Evolutionary conservation across 257 asterid species (phyloP), one percentile per base, ranked within the genome.

Genomic region (Ophiorrhiza pumila): DNA sequence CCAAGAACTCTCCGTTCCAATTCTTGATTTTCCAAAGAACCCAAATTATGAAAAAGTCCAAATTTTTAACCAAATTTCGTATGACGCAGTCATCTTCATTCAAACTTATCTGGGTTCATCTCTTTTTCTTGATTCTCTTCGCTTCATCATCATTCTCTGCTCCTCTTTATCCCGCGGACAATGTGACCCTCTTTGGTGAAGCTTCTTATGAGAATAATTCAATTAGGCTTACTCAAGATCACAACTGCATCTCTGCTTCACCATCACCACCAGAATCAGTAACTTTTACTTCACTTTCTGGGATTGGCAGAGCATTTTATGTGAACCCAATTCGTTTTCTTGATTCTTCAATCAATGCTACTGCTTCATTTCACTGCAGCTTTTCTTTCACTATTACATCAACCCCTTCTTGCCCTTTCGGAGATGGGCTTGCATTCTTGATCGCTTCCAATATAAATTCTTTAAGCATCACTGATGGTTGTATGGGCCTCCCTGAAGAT

Each of bases 381-480:
- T 90, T 92, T 87, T 82, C 98, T 22, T 92, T 92, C 82, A 75
- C 84, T 34, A 74, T 87, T 69, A 42, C 78, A 10, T 52, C 76
- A 42, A 57, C 75, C 46, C 83, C 79, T 69, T 72, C 85, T 67
- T 92, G 91, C 83, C 87, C 93, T 65, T 84, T 78, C 65, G 98
- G 96, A 7, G 93, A 92, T 37, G 98, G 98, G 3, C 41, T 90
- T 20, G 86, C 90, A 0, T 88, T 92, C 58, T 64, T 90, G 76
- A 75, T 92, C 80, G 81, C 89, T 27, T 85, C 93, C 1, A 79
- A 85, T 56, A 61, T 64, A 7, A 74, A 67, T 47, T 75, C 88
- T 15, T 74, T 83, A 74, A 83, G 83, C 59, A 59, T 69, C 11
- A 56, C 35, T 6, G 81, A 82, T 76, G 96, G 96, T 5, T 77